Evolutionary conservation across 73 alveolate species (phyloP), one percentile per base, ranked within the genome.

Genomic region (Blepharisma stoltei): DNA sequence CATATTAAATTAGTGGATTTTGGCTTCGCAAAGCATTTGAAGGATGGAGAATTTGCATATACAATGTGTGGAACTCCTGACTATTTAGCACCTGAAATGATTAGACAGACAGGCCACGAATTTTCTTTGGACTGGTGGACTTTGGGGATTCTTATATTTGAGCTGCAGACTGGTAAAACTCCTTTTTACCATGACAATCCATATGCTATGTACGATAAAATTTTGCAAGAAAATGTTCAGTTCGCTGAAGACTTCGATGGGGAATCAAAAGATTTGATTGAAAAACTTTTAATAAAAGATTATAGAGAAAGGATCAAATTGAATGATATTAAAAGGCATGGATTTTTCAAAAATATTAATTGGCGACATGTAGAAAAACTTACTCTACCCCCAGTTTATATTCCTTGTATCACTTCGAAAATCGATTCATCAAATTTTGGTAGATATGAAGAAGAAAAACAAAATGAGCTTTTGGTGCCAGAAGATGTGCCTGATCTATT

Each of bases 51-150:
- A 69, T 14, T 7, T 7, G 45, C 79, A 14, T 69, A 37, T 25
- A 69, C 79, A n/a, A 9, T 69, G n/a, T 69, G 76, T 37, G 79
- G 79, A 37, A 69, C 79, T 69, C 79, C 79, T n/a, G 79, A 69
- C 4, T 69, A 69, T 44, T 44, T 69, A 46, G 75, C 79, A 38
- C 79, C 79, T 4, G 79, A 69, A 69, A 25, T 69, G 69, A 69
- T 69, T 38, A 7, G 11, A 43, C 25, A 25, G 27, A 69, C 23
- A n/a, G 79, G 79, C 11, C 65, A 69, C 27, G 32, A n/a, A 7
- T 18, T 14, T 9, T 7, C 25, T 14, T 11, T 43, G 14, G 79
- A 69, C 5, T 37, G 71, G 71, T 69, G 79, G 65, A 46, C 67
- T 37, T n/a, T 69, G 1, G 79, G 79, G 41, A n/a, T 46, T 43